These are phyloP conservation scores for Porpolomopsis calyptriformis DNA, from an alignment of 768 basidiomycete genomes.

Conservation along the genomic window DNA sequence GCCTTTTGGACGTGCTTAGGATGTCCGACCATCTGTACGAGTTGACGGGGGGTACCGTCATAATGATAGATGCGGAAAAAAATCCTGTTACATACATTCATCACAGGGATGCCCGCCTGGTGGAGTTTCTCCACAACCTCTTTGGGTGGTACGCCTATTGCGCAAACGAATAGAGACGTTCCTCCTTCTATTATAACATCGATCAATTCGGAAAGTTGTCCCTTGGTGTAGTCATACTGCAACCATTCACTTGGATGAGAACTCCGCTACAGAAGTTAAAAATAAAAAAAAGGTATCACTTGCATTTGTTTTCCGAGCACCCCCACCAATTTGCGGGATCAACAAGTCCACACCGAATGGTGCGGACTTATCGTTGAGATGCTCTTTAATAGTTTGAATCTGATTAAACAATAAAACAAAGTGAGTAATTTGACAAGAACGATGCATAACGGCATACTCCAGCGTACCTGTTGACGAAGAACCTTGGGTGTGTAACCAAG, in stretches of 20 bases:
- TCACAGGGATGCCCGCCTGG: slow-evolving; percentile 72
- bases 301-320: slow-evolving; percentile 86
- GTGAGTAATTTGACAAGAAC: too few relatives aligned
- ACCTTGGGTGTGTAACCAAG: slow-evolving; percentile 78
- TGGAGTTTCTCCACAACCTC: slow-evolving; percentile 75
- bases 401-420: slow-evolving; percentile 20
- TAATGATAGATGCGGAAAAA: background rate
- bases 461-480: slow-evolving; percentile 60
- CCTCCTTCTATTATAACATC: slow-evolving; percentile 91
- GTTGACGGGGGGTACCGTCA: too few relatives aligned
- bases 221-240: slow-evolving; percentile 83
- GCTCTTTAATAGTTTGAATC: slow-evolving; percentile 66
- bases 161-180: slow-evolving; percentile 80
- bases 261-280: background rate
- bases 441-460: background rate
- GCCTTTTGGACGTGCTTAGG: slow-evolving; percentile 82
- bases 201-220: slow-evolving; percentile 71
- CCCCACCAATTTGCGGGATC: slow-evolving; percentile 78
- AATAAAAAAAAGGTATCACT: slow-evolving; percentile 9
- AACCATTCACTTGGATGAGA: background rate
- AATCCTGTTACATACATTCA: slow-evolving; percentile 40
- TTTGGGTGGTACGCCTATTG: slow-evolving; percentile 78
- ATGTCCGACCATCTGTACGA: slow-evolving; percentile 69
- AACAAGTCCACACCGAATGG: slow-evolving; percentile 91
- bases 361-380: slow-evolving; percentile 59